These are phyloP conservation scores for Boletales sp. DNA, from an alignment of 768 basidiomycete genomes.

Conservation along the genomic window DNA sequence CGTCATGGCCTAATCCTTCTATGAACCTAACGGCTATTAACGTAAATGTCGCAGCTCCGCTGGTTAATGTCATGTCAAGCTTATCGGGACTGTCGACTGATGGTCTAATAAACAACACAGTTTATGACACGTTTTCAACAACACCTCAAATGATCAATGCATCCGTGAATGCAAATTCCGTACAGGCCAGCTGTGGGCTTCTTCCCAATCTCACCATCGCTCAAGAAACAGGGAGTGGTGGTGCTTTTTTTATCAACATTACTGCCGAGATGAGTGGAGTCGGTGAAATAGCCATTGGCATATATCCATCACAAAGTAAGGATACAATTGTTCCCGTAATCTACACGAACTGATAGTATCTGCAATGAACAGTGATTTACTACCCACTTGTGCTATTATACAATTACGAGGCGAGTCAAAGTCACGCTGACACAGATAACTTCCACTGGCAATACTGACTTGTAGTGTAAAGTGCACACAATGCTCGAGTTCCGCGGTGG, in stretches of 20 bases:
- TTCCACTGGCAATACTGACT: background rate
- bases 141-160: background rate
- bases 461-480: background rate
- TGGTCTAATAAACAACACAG: background rate
- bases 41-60: background rate
- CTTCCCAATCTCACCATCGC: background rate
- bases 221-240: background rate
- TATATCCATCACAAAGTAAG: background rate
- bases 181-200: background rate
- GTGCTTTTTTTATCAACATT: background rate
- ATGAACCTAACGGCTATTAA: background rate
- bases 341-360: background rate
- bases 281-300: background rate
- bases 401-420: background rate
- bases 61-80: background rate
- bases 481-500: background rate
- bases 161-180: background rate
- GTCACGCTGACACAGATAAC: no score
- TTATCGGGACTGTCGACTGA: background rate
- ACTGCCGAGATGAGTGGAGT: background rate
- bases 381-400: background rate
- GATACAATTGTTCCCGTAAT: no score
- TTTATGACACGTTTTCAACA: background rate
- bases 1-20: background rate
- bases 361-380: background rate